Base-by-base conservation (phyloP, 306 rosid genomes). In the Vachellia collinsii region DNA sequence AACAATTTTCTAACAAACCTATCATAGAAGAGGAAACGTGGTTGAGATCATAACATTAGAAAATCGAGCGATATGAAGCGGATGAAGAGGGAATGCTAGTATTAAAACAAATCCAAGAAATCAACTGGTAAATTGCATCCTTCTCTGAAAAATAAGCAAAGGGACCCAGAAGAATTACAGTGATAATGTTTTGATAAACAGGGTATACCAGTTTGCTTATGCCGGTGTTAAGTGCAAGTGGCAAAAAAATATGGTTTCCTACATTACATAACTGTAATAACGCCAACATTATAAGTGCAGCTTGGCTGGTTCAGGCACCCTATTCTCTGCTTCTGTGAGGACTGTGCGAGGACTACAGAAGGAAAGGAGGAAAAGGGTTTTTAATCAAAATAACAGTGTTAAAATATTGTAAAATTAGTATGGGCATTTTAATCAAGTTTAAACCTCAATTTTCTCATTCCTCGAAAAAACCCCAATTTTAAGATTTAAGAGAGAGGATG, bases 151-250 rank as follows among this genome's bases (percentile, higher is more conserved):
- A 75, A 84, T 86, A 91, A 13, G 94, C 92, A 3, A 77, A 72
- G 29, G 94, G 91, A 41, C 41, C 80, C 9, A 91, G 82, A 47
- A 84, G 77, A 78, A 84, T 6, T 29, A 89, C 77, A 25, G 94
- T 91, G 0, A 84, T 81, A 36, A 76, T 77, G 70, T 91, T 91
- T 80, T 91, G 83, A 61, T 87, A 87, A 66, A 91, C 65, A n/a
- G 94, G 91, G 56, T 89, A 89, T 22, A 91, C 85, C 39, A 91
- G 86, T 85, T 89, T 91, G 89, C 91, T 91, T 0, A 86, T 78
- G 1, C 94, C 91, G 64, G 77, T 79, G 44, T 91, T 79, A n/a
- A 91, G 91, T 19, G 94, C 94, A 72, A 86, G 72, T 79, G 85
- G 79, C 20, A 89, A 22, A 62, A 91, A 70, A 74, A 91, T 79